phyloP scores from a whole-genome alignment of 2,329 filamentous ascomycete genomes.

The Amauroascus verrucosus region DNA sequence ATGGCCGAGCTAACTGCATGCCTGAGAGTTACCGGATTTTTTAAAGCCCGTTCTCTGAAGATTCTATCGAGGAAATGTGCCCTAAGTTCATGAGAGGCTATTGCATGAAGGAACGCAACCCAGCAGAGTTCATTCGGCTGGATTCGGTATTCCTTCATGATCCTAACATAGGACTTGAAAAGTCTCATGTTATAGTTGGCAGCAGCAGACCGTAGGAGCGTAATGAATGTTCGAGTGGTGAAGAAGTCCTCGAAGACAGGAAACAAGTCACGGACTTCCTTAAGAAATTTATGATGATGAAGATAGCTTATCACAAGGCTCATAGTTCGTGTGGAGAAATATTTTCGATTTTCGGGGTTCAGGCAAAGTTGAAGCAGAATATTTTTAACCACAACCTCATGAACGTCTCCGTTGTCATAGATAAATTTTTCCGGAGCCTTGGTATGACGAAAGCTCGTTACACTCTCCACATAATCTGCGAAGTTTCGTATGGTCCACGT shows the following conservation, averaged over 20 bases:
- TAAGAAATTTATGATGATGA: slow-evolving; percentile 25
- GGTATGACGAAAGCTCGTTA: slow-evolving; percentile 22
- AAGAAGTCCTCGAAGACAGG: slow-evolving; percentile 28
- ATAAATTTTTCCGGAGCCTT: slow-evolving; percentile 5
- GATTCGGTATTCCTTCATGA: slow-evolving; percentile 32
- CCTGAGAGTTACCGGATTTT: background rate
- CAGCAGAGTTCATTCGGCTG: slow-evolving; percentile 36
- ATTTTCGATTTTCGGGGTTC: slow-evolving; percentile 22
- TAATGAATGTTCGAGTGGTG: slow-evolving; percentile 37
- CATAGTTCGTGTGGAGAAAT: slow-evolving; percentile 34
- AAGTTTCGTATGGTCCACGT: slow-evolving; percentile 29
- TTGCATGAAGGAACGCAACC: slow-evolving; percentile 30
- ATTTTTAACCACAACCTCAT: slow-evolving; percentile 16
- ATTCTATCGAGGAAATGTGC: slow-evolving; percentile 5
- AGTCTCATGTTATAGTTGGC: slow-evolving; percentile 29
- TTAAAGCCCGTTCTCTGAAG: background rate
- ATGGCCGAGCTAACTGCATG: slow-evolving; percentile 22
- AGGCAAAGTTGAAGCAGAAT: slow-evolving; percentile 27
- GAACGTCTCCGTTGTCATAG: slow-evolving; percentile 12
- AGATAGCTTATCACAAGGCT: slow-evolving; percentile 34
- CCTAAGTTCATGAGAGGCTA: background rate
- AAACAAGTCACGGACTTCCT: slow-evolving; percentile 28
- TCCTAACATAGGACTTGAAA: slow-evolving; percentile 31
- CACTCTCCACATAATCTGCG: slow-evolving; percentile 30
- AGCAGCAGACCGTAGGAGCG: slow-evolving; percentile 33